Evolutionary conservation across 768 basidiomycete genomes (phyloP).

Genomic region (Podaxis sp.): DNA sequence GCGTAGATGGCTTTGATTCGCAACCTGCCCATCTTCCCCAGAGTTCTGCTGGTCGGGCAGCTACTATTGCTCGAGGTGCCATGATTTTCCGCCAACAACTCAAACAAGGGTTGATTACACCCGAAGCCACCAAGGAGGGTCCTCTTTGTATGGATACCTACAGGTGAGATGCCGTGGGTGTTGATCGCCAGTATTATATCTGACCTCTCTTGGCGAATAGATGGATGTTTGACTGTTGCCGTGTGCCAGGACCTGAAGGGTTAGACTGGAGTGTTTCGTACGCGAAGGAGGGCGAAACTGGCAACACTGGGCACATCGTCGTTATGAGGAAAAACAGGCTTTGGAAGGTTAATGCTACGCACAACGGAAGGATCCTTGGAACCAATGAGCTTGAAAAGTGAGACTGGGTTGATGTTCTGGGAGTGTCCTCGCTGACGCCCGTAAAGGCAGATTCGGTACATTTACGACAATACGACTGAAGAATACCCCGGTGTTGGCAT

Average conservation of each 20-base stretch:
- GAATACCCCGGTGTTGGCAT: constrained; percentile 77
- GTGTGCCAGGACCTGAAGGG: constrained; percentile 71
- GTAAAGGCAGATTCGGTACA: constrained; percentile 70
- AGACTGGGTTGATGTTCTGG: constrained; percentile 17
- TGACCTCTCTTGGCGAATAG: constrained; percentile 32
- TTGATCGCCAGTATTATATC: not conserved
- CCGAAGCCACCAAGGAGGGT: constrained; percentile 67
- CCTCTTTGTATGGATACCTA: constrained; percentile 88
- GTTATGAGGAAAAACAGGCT: constrained; percentile 83
- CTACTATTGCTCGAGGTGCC: constrained; percentile 64
- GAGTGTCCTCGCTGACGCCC: not conserved
- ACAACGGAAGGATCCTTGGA: constrained; percentile 57
- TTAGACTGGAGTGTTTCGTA: constrained; percentile 78
- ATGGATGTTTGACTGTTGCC: constrained; percentile 93
- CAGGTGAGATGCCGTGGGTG: constrained; percentile 41
- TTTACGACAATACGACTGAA: constrained; percentile 62
- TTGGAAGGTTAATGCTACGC: constrained; percentile 74
- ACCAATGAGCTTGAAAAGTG: constrained; percentile 67
- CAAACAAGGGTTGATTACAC: constrained; percentile 62
- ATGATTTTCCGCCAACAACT: constrained; percentile 74
- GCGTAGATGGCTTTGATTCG: constrained; percentile 74
- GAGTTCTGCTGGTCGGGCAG: constrained; percentile 64
- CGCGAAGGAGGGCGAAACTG: constrained; percentile 53
- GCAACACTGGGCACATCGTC: constrained; percentile 76
- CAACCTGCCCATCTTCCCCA: constrained; percentile 57